Evolutionary conservation across 148 eudicot species (phyloP), one percentile per base, ranked within the genome.

Genomic region (Fagopyrum esculentum): DNA sequence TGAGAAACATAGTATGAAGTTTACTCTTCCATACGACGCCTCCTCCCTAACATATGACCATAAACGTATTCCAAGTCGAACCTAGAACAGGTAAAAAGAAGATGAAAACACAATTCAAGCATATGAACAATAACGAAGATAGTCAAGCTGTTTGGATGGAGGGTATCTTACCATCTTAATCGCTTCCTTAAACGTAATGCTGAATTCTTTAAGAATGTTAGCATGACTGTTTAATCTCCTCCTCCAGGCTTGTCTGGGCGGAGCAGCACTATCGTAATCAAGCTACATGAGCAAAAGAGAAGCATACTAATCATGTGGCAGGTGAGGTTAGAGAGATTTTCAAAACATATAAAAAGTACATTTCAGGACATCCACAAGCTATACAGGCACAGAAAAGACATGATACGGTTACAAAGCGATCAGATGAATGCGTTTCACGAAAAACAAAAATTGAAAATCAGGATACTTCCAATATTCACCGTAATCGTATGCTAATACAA

Each of bases 41-140:
- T 95, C 99, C 81, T 95, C 97, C 83, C 97, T 87, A 69, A 95
- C 87, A 78, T 95, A 95, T 68, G 93, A 87, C 97, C 97, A 95
- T 76, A 95, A 79, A 16, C 99, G 97, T 79, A 95, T 73, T 46
- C 96, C 99, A 84, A 95, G 99, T 66, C 93, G 87, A 76, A 95
- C 78, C 99, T 95, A 77, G 43, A 84, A 72, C 63, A 40, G 45
- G 72, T 13, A 16, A 77, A 29, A 19, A 74, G 44, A 66, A 40
- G 17, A 13, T 40, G 9, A 40, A 66, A 12, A 5, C 71, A 66
- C 19, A 64, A 5, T 9, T 59, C 9, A 59, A 59, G 15, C 66
- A 26, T 2, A 7, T 30, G 22, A 16, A 16, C 22, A 55, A 22
- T 26, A 22, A 60, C 26, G 66, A 22, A 60, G 13, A 57, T 13